Conservation (phyloP, 352 stramenopile genomes). For the Phytopythium helicoides region DNA sequence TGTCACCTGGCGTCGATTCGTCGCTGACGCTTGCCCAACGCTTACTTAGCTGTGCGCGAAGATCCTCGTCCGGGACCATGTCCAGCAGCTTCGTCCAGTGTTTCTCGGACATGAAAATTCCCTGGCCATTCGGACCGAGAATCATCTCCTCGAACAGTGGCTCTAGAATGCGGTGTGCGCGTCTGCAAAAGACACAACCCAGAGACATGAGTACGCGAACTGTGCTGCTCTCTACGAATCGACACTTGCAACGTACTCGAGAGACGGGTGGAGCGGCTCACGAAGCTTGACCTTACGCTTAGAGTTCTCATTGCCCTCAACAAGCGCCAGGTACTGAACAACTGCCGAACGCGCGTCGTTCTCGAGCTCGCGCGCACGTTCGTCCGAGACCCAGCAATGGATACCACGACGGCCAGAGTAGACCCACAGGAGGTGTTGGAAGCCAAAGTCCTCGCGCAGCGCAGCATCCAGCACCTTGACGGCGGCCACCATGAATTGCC, state of each 20-base stretch:
- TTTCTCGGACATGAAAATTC: conserved; percentile 85
- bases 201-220: background rate
- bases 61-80: conserved; percentile 91
- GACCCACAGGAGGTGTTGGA: conserved; percentile 98
- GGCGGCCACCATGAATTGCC: conserved; percentile 97
- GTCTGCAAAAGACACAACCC: conserved; percentile 27
- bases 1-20: conserved; percentile 65
- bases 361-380: conserved; percentile 88
- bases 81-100: conserved; percentile 91
- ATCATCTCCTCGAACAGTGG: conserved; percentile 93
- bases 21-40: conserved; percentile 55
- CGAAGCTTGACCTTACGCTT: conserved; percentile 91
- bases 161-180: conserved; percentile 93
- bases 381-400: conserved; percentile 99
- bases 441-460: conserved; percentile 97
- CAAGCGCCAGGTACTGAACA: conserved; percentile 96
- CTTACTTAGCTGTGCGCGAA: conserved; percentile 56
- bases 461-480: conserved; percentile 93
- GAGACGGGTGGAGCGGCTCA: conserved; percentile 92
- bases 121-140: conserved; percentile 90
- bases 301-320: conserved; percentile 87
- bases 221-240: background rate
- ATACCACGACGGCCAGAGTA: conserved; percentile 99
- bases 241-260: conserved; percentile 50
- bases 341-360: conserved; percentile 97